phyloP scores from a whole-genome alignment of 129 eudicot species.

The Smallanthus sonchifolius region DNA sequence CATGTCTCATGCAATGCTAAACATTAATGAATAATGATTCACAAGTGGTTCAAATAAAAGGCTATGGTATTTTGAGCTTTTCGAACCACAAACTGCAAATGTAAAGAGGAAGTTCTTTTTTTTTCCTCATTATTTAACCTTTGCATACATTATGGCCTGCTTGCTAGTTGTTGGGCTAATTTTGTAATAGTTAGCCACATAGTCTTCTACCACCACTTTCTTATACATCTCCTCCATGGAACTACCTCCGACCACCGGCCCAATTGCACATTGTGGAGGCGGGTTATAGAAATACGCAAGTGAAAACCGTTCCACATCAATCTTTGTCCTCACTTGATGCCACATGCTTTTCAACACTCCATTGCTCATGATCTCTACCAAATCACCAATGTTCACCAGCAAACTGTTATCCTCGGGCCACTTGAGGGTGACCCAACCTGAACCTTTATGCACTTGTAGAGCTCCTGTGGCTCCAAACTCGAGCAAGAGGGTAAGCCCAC shows the following conservation, averaged over 20 bases:
- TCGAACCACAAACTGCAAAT: background rate
- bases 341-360: conserved; percentile 44
- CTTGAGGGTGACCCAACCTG: conserved; percentile 28
- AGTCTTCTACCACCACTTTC: conserved; percentile 54
- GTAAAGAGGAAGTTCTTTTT: background rate
- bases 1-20: no score
- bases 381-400: conserved; percentile 44
- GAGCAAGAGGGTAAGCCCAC: conserved; percentile 40
- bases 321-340: conserved; percentile 39
- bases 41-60: background rate
- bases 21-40: no score
- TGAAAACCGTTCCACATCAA: conserved; percentile 33
- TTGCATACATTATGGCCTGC: conserved; percentile 40
- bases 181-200: conserved; percentile 35
- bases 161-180: conserved; percentile 31
- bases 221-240: conserved; percentile 24
- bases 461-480: conserved; percentile 34
- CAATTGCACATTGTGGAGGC: conserved; percentile 31
- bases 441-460: conserved; percentile 40
- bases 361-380: conserved; percentile 54
- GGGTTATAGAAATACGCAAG: conserved; percentile 46
- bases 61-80: background rate
- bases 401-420: conserved; percentile 33
- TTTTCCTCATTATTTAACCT: conserved; percentile 3
- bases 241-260: conserved; percentile 13